Percentiles rank a stretch among this genome's conserved stretches.
Evolutionary conservation across 331 rosid species (phyloP).

Genomic region (Telfairia occidentalis): DNA sequence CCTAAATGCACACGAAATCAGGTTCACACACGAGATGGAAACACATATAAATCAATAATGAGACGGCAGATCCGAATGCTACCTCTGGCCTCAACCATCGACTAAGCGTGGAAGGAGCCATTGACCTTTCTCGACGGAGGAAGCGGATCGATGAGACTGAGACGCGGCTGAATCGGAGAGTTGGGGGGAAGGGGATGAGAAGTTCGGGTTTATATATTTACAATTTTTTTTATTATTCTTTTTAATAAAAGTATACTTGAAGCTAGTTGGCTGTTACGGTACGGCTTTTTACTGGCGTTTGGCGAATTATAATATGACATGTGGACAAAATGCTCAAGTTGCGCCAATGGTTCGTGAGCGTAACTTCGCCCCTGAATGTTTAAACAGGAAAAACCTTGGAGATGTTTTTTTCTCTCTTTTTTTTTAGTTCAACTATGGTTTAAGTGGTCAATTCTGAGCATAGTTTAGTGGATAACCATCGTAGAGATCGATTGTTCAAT

Average conservation of each 20-base stretch:
- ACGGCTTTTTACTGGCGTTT: background rate
- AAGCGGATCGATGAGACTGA: background rate
- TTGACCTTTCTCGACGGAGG: background rate
- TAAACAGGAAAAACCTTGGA: too few species aligned
- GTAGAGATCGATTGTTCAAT: too few species aligned
- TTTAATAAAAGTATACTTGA: background rate
- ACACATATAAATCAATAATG: background rate
- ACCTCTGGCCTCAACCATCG: constrained; percentile 94
- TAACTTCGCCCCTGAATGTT: too few species aligned
- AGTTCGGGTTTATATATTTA: background rate
- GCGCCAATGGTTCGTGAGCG: too few species aligned
- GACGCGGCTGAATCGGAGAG: background rate
- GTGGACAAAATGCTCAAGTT: background rate
- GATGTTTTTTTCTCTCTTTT: too few species aligned
- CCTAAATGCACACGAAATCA: constrained; percentile 26
- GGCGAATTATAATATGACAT: background rate
- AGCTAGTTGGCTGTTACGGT: background rate
- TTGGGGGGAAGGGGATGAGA: background rate
- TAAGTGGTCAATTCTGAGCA: too few species aligned
- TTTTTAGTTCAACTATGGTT: too few species aligned
- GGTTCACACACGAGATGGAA: background rate
- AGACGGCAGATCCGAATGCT: constrained; percentile 11
- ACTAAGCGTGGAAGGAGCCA: constrained; percentile 33
- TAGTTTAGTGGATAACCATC: too few species aligned
- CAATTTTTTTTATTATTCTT: background rate